Percentiles rank a stretch among this genome's conserved stretches.
Conservation (phyloP, 768 basidiomycete species). For the Trametes villosa region DNA sequence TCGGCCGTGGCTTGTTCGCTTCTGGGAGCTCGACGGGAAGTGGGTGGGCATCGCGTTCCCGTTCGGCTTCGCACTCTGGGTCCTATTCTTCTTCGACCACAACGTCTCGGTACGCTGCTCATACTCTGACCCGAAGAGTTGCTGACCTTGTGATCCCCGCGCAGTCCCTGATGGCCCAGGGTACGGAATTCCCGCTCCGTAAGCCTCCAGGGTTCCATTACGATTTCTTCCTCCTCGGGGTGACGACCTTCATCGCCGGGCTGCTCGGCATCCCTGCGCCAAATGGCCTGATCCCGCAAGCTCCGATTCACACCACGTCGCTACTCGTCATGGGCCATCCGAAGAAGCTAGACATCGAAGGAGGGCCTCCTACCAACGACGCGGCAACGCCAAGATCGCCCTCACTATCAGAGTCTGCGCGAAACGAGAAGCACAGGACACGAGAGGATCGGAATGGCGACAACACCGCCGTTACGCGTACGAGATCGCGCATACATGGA, state of each 20-base stretch:
- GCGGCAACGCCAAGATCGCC: background rate
- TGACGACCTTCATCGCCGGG: slow-evolving; percentile 88
- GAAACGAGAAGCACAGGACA: slow-evolving; percentile 5
- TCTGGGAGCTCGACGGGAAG: slow-evolving; percentile 87
- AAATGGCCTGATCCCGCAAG: slow-evolving; percentile 84
- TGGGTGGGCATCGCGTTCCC: slow-evolving; percentile 91
- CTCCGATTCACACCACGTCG: slow-evolving; percentile 90
- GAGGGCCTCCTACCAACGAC: slow-evolving; percentile 26
- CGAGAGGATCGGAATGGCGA: background rate
- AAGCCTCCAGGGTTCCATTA: slow-evolving; percentile 89
- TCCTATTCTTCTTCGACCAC: slow-evolving; percentile 94
- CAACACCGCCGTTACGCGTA: slow-evolving; percentile 7
- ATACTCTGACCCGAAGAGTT: background rate
- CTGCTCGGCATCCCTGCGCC: slow-evolving; percentile 87
- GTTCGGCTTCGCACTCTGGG: slow-evolving; percentile 87
- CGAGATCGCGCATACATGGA: slow-evolving; percentile 17
- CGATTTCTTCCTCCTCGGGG: slow-evolving; percentile 89
- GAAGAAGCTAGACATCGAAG: slow-evolving; percentile 42
- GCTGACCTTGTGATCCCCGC: background rate
- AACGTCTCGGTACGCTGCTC: slow-evolving; percentile 79
- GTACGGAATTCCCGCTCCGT: slow-evolving; percentile 84
- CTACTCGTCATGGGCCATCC: slow-evolving; percentile 68
- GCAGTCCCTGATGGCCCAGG: slow-evolving; percentile 91
- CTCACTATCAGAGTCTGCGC: background rate
- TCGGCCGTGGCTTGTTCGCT: slow-evolving; percentile 81